Conservation (phyloP, 805 yeast species). For the Yarrowia sp. region DNA sequence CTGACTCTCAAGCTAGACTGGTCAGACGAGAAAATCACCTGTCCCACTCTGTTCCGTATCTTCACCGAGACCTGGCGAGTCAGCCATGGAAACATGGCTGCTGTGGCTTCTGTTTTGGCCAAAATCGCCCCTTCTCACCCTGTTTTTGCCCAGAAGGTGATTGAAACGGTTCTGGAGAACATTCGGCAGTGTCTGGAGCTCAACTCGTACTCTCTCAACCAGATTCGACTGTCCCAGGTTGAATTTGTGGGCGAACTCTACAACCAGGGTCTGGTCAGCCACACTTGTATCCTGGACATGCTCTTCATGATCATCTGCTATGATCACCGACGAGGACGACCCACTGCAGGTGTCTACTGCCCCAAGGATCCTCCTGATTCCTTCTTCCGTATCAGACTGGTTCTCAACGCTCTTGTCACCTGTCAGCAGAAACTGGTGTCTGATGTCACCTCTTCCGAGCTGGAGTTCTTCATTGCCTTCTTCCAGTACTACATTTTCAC, state of each 20-base stretch:
- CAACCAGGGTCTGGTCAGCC: conserved; percentile 57
- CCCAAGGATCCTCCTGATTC: conserved; percentile 69
- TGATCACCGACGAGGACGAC: conserved; percentile 70
- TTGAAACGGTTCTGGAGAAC: conserved; percentile 72
- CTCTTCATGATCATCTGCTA: conserved; percentile 63
- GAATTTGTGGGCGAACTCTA: conserved; percentile 66
- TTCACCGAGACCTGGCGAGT: conserved; percentile 69
- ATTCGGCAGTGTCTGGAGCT: conserved; percentile 69
- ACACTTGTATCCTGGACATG: conserved; percentile 58
- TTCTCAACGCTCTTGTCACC: conserved; percentile 54
- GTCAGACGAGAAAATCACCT: conserved; percentile 51
- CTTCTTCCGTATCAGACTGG: conserved; percentile 72
- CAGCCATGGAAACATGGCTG: conserved; percentile 61
- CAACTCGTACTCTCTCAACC: conserved; percentile 64
- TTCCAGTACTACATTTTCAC: conserved; percentile 75
- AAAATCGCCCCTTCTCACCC: conserved; percentile 51
- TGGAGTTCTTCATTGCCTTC: conserved; percentile 58
- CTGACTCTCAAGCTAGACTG: conserved; percentile 58
- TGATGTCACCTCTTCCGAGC: conserved; percentile 1
- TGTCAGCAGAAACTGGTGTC: conserved; percentile 43
- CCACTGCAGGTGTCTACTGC: conserved; percentile 54
- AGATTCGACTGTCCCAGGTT: conserved; percentile 67
- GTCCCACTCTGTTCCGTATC: conserved; percentile 51
- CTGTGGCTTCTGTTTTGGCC: conserved; percentile 59
- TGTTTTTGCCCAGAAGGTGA: conserved; percentile 54